Conservation (phyloP, 768 basidiomycete genomes). For the Lepiota venenata region DNA sequence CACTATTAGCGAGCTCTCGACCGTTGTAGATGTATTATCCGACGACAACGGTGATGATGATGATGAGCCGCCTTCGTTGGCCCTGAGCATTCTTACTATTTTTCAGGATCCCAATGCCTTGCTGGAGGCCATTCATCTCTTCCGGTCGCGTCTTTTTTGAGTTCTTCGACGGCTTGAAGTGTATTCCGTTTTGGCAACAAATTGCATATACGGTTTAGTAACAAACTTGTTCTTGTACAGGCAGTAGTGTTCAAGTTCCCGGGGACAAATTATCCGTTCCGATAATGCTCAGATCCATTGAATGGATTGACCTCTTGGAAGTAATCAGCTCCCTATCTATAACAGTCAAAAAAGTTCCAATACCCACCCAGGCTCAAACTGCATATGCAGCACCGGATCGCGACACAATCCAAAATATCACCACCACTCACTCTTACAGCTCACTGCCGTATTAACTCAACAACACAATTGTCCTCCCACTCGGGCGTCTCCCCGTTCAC, state of each 20-base stretch:
- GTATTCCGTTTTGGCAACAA: conserved; percentile 4
- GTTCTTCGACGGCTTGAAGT: background rate
- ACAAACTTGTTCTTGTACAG: conserved; percentile 22
- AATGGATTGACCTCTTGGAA: conserved; percentile 31
- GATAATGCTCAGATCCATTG: conserved; percentile 37
- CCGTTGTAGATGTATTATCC: no score
- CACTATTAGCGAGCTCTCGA: background rate
- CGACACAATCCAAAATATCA: conserved; percentile 40
- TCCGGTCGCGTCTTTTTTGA: background rate
- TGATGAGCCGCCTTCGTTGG: background rate
- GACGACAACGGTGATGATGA: no score
- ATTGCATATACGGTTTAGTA: conserved; percentile 10
- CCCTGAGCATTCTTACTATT: background rate
- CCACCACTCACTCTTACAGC: no score
- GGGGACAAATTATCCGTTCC: conserved; percentile 18
- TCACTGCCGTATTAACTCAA: conserved; percentile 30
- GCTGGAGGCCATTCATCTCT: background rate
- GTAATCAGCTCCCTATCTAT: background rate
- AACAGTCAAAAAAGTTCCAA: conserved; percentile 16
- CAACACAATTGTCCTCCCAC: conserved; percentile 30
- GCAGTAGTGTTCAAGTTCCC: conserved; percentile 33
- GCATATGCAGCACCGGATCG: conserved; percentile 27
- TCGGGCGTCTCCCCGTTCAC: conserved; percentile 24
- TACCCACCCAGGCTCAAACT: conserved; percentile 36
- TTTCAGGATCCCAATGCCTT: background rate